Percentiles rank a stretch among this genome's conserved stretches.
These are phyloP conservation scores for Glarea lozoyensis DNA, from an alignment of 495 filamentous ascomycete species.

Conservation along the genomic window DNA sequence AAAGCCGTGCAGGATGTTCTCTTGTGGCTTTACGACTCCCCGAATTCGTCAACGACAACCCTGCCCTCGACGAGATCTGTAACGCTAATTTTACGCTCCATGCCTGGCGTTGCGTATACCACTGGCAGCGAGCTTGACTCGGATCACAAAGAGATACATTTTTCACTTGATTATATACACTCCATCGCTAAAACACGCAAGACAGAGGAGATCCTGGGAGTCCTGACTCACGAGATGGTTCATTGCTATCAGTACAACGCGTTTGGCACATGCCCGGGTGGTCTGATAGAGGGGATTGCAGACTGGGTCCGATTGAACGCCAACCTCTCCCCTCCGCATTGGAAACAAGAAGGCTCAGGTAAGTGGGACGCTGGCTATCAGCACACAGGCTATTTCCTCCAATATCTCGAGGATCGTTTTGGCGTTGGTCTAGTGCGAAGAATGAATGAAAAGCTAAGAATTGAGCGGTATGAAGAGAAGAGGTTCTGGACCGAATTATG, in stretches of 20 bases:
- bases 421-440: conserved; percentile 62
- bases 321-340: conserved; percentile 72
- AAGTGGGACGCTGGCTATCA: conserved; percentile 91
- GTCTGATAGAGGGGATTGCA: conserved; percentile 85
- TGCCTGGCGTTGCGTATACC: conserved; percentile 83
- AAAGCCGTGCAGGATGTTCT: conserved; percentile 58
- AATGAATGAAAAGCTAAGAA: conserved; percentile 63
- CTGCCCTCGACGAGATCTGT: conserved; percentile 57
- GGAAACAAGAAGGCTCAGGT: conserved; percentile 52
- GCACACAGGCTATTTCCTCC: conserved; percentile 84
- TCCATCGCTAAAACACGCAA: conserved; percentile 27
- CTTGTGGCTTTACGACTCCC: conserved; percentile 48
- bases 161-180: conserved; percentile 69
- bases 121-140: conserved; percentile 71
- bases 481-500: conserved; percentile 66
- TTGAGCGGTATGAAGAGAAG: conserved; percentile 45
- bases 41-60: conserved; percentile 27
- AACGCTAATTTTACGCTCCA: conserved; percentile 74
- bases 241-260: conserved; percentile 89
- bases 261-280: conserved; percentile 55
- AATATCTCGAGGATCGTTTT: conserved; percentile 58
- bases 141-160: conserved; percentile 93
- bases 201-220: conserved; percentile 66
- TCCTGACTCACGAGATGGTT: conserved; percentile 87
- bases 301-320: conserved; percentile 84